Evolutionary conservation across 108 stramenopile genomes (phyloP).

Genomic region (Cylindrotheca closterium): DNA sequence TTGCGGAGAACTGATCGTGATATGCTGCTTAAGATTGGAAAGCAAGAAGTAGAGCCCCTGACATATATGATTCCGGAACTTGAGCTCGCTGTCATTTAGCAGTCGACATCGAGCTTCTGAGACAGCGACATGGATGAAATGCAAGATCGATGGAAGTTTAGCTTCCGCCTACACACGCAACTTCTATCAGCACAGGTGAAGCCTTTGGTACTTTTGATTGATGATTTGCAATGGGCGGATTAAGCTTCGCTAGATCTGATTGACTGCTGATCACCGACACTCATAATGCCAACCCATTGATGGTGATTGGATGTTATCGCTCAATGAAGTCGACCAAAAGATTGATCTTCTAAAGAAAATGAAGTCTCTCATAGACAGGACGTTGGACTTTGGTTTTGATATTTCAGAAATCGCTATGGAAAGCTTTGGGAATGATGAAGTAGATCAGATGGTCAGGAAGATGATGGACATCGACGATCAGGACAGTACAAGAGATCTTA

Average conservation of each 20-base stretch:
- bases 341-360: neutral
- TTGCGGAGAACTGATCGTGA: too few relatives aligned
- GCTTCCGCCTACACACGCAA: conserved; percentile 1
- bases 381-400: neutral
- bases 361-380: neutral
- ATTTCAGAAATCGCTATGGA: neutral
- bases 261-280: conserved; percentile 19
- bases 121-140: neutral
- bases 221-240: conserved; percentile 71
- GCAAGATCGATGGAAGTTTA: conserved; percentile 5
- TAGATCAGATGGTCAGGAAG: conserved; percentile 6
- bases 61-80: neutral
- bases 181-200: neutral
- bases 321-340: too few relatives aligned
- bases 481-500: conserved; percentile 6
- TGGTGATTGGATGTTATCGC: too few relatives aligned
- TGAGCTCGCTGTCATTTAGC: neutral
- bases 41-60: neutral
- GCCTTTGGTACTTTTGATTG: conserved; percentile 37
- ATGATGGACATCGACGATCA: conserved; percentile 1
- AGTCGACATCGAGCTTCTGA: neutral
- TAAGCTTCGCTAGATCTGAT: conserved; percentile 42
- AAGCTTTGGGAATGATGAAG: neutral
- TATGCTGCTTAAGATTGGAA: too few relatives aligned
- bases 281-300: conserved; percentile 8